Evolutionary conservation across 108 stramenopile genomes (phyloP).

Genomic region (Epipyxis sp.): DNA sequence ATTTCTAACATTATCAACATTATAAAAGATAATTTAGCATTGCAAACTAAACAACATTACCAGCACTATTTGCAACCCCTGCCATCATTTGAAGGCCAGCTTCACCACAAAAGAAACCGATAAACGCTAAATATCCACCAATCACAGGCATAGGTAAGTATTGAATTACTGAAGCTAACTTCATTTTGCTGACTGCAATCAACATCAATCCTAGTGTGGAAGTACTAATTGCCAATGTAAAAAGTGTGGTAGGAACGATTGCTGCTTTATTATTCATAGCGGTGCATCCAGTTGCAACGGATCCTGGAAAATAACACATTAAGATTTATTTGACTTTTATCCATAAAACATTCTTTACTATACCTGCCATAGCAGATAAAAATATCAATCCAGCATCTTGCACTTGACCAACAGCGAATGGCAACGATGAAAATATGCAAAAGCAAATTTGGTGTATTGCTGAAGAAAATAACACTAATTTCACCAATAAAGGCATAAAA

Average conservation of each 20-base stretch:
- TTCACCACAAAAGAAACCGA: slow-evolving; percentile 93
- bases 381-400: slow-evolving; percentile 95
- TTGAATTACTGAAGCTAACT: slow-evolving; percentile 80
- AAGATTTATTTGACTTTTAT: too few relatives aligned
- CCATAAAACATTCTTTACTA: too few relatives aligned
- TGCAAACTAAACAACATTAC: too few relatives aligned
- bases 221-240: slow-evolving; percentile 25
- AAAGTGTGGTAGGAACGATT: background rate
- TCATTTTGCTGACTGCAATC: slow-evolving; percentile 70
- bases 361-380: slow-evolving; percentile 78
- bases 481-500: slow-evolving; percentile 44
- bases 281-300: background rate
- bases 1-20: too few relatives aligned
- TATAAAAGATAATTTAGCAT: too few relatives aligned
- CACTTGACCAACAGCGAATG: slow-evolving; percentile 5
- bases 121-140: slow-evolving; percentile 94
- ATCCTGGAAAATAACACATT: too few relatives aligned
- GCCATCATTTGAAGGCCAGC: slow-evolving; percentile 79
- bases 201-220: slow-evolving; percentile 49
- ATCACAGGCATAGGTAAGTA: slow-evolving; percentile 86
- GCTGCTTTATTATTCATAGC: background rate
- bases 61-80: slow-evolving; percentile 45
- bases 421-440: background rate
- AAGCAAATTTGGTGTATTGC: slow-evolving; percentile 4
- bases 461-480: slow-evolving; percentile 56